Evolutionary conservation across 257 asterid species (phyloP).

Genomic region (Marsdenia floribunda): DNA sequence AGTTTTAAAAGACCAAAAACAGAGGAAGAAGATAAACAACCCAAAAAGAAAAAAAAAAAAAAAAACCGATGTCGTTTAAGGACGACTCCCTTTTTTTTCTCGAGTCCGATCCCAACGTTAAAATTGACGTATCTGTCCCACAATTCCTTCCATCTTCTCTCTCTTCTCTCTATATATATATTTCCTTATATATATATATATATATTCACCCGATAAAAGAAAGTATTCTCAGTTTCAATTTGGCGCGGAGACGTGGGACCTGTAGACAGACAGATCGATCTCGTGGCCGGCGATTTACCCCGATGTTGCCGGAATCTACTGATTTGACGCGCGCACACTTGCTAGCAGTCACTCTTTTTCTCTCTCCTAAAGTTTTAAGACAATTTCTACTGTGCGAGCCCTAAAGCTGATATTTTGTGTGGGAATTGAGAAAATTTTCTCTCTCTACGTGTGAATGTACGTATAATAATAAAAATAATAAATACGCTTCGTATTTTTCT

Average conservation of each 20-base stretch:
- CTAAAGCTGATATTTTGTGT: slow-evolving; percentile 1
- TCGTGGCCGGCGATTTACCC: slow-evolving; percentile 51
- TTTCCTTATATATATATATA: background rate
- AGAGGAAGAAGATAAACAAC: background rate
- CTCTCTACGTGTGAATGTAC: background rate
- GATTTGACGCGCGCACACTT: slow-evolving; percentile 17
- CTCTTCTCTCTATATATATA: background rate
- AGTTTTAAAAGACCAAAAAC: slow-evolving; percentile 5
- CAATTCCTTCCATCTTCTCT: slow-evolving; percentile 14
- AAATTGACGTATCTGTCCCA: slow-evolving; percentile 47
- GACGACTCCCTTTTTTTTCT: slow-evolving; percentile 11
- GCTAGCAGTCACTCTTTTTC: slow-evolving; percentile 5
- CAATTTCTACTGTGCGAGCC: slow-evolving; percentile 5
- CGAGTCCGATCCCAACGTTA: slow-evolving; percentile 42
- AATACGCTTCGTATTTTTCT: background rate
- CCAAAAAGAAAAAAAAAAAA: background rate
- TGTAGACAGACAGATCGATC: slow-evolving; percentile 37
- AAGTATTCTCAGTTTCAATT: slow-evolving; percentile 12
- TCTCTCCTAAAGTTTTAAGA: slow-evolving; percentile 2
- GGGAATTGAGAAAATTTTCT: background rate
- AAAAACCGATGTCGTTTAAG: slow-evolving; percentile 31
- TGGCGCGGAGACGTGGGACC: slow-evolving; percentile 45
- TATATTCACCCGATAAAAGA: slow-evolving; percentile 1
- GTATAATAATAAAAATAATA: background rate
- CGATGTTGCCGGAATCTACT: slow-evolving; percentile 56